Percentiles rank a stretch among this genome's conserved stretches.
phyloP scores from a whole-genome alignment of 83 land plant species.

The Diphasiastrum complanatum region DNA sequence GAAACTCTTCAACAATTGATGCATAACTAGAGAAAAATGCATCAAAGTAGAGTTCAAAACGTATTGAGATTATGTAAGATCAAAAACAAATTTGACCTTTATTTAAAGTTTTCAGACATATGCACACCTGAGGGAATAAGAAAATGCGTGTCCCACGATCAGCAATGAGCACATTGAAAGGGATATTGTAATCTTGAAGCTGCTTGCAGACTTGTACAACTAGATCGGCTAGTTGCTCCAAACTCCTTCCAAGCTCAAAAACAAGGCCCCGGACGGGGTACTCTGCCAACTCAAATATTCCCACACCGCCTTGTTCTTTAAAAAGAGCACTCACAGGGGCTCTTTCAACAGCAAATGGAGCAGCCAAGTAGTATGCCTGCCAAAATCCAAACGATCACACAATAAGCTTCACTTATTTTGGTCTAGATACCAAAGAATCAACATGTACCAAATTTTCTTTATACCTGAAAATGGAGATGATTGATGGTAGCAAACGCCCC shows the following conservation, averaged over 20 bases:
- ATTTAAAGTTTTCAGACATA: not conserved
- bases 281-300: conserved; percentile 44
- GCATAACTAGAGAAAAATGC: not conserved
- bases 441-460: not conserved
- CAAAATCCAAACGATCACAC: not conserved
- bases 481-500: conserved; percentile 63
- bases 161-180: conserved; percentile 81
- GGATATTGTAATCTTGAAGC: conserved; percentile 71
- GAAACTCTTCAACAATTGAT: not conserved
- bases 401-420: not conserved
- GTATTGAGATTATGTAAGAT: not conserved
- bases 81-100: not conserved
- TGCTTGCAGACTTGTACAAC: conserved; percentile 60
- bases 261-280: conserved; percentile 90
- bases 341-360: conserved; percentile 76
- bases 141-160: conserved; percentile 66
- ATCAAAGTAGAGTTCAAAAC: not conserved
- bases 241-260: conserved; percentile 52
- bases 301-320: conserved; percentile 31
- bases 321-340: conserved; percentile 46
- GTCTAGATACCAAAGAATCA: not conserved
- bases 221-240: conserved; percentile 45
- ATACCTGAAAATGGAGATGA: conserved; percentile 96
- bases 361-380: conserved; percentile 80
- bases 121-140: conserved; percentile 71